phyloP scores from a whole-genome alignment of 2,329 filamentous ascomycete species.

The Alternaria sp. region DNA sequence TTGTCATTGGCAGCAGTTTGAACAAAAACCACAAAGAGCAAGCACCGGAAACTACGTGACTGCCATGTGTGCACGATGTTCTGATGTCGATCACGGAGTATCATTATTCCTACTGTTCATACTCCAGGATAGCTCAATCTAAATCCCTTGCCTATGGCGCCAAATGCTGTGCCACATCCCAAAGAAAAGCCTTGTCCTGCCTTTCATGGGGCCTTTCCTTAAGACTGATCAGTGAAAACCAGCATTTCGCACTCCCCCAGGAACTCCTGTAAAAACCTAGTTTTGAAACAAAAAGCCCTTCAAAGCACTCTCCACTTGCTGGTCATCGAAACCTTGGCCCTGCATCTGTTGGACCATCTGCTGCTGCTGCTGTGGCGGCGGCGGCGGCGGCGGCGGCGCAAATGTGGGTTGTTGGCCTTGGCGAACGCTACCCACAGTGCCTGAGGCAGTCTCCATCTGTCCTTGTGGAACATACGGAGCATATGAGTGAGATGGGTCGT shows the following conservation, averaged over 20 bases:
- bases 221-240: not conserved
- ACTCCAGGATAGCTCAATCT: not conserved
- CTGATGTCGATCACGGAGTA: not conserved
- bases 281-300: conserved; percentile 36
- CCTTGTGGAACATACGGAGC: not conserved
- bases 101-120: not conserved
- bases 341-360: conserved; percentile 25
- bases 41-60: not conserved
- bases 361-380: conserved; percentile 6
- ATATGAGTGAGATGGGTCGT: not conserved
- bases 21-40: not conserved
- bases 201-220: no score
- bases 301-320: conserved; percentile 39
- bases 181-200: not conserved
- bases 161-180: not conserved
- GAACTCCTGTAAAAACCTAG: not conserved
- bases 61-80: not conserved
- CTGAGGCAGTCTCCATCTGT: conserved; percentile 2
- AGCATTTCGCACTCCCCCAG: not conserved
- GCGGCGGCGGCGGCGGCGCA: not conserved
- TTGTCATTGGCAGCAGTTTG: no score
- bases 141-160: no score
- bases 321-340: conserved; percentile 30
- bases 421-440: conserved; percentile 18
- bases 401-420: conserved; percentile 4